Conservation (phyloP, 345 rosid genomes). For the Cardamine chenopodiifolia region DNA sequence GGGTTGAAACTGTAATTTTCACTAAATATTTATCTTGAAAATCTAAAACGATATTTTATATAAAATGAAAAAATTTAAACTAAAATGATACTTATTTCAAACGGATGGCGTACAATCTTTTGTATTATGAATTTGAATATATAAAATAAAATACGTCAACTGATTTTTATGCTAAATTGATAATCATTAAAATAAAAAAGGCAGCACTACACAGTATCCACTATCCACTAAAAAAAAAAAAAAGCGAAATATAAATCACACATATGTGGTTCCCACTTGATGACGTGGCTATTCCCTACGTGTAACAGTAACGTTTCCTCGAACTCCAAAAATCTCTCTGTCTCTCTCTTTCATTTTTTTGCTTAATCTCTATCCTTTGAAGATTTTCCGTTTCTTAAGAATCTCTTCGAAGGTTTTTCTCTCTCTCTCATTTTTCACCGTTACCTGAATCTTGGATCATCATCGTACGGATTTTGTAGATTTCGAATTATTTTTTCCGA, state of each 20-base stretch:
- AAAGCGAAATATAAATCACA: constrained; percentile 13
- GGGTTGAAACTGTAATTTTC: too few relatives aligned
- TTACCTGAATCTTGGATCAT: constrained; percentile 7
- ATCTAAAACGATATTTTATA: too few relatives aligned
- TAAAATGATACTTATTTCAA: too few relatives aligned
- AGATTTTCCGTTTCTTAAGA: constrained; percentile 7
- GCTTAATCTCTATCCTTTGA: not conserved
- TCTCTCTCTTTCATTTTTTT: not conserved
- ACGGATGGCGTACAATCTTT: too few relatives aligned
- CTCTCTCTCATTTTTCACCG: constrained; percentile 1
- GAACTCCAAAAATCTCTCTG: not conserved
- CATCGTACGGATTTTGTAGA: not conserved
- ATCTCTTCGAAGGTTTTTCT: constrained; percentile 5
- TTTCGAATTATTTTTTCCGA: constrained; percentile 6
- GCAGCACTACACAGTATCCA: not conserved
- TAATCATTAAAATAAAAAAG: not conserved
- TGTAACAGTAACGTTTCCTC: constrained; percentile 35
- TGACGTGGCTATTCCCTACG: constrained; percentile 42
- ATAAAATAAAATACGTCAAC: not conserved
- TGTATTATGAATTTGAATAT: not conserved
- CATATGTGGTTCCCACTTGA: constrained; percentile 20
- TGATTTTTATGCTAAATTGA: too few relatives aligned
- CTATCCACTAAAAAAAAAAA: not conserved
- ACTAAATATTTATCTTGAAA: too few relatives aligned
- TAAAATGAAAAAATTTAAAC: too few relatives aligned